Evolutionary conservation across 768 basidiomycete species (phyloP).

Genomic region (Suillus ampliporus): DNA sequence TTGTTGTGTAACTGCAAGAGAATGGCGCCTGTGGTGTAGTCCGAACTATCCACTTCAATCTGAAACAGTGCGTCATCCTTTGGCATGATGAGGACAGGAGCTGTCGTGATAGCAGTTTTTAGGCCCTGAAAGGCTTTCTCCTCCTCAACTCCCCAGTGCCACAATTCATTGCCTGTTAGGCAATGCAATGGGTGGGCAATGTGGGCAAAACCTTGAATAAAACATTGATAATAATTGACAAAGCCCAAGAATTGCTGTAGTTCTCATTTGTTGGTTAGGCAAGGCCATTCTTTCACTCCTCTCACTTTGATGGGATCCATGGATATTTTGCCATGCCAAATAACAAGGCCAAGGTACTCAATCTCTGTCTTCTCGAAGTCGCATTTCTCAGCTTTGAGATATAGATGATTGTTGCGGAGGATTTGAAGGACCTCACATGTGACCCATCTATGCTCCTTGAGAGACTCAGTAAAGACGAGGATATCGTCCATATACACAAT

Average conservation of each 20-base stretch:
- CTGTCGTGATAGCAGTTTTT: conserved; percentile 32
- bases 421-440: conserved; percentile 25
- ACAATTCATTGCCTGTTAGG: conserved; percentile 34
- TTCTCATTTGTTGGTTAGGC: conserved; percentile 31
- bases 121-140: conserved; percentile 34
- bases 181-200: conserved; percentile 35
- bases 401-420: conserved; percentile 35
- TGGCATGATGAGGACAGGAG: conserved; percentile 31
- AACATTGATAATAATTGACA: conserved; percentile 41
- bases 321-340: conserved; percentile 21
- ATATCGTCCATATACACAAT: conserved; percentile 51
- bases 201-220: conserved; percentile 39
- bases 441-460: conserved; percentile 24
- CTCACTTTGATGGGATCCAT: conserved; percentile 17
- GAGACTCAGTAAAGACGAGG: conserved; percentile 41
- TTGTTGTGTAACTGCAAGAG: conserved; percentile 29
- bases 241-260: conserved; percentile 50
- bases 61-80: conserved; percentile 18
- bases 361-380: conserved; percentile 29
- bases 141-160: conserved; percentile 29
- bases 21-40: conserved; percentile 38
- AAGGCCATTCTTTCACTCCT: conserved; percentile 10
- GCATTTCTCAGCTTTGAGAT: conserved; percentile 44
- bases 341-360: conserved; percentile 40
- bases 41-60: conserved; percentile 38